phyloP scores from a whole-genome alignment of 179 eudicot genomes.

The Monotropa hypopitys region DNA sequence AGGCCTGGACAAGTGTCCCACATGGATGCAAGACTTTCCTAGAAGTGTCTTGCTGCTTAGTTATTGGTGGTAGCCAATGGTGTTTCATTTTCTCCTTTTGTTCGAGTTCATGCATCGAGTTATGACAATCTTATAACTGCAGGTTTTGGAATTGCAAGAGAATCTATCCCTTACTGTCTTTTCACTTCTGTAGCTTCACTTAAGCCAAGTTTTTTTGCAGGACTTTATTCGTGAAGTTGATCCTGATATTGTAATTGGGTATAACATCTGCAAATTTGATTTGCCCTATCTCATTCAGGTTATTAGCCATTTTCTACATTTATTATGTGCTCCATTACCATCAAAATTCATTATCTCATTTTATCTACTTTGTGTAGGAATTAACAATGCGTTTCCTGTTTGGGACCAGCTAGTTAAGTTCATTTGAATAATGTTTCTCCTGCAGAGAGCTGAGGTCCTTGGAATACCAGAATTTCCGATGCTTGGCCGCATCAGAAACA shows the following conservation, averaged over 20 bases:
- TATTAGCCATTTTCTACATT: not conserved
- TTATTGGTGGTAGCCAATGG: not conserved
- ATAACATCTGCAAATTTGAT: conserved; percentile 98
- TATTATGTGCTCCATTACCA: not conserved
- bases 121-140: not conserved
- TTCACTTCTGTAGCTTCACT: conserved; percentile 6
- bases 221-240: conserved; percentile 86
- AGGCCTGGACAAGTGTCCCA: not conserved
- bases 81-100: not conserved
- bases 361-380: conserved; percentile 3
- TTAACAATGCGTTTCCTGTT: not conserved
- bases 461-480: conserved; percentile 77
- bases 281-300: conserved; percentile 98
- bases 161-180: not conserved
- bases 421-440: conserved; percentile 6
- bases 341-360: not conserved
- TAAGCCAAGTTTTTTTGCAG: conserved; percentile 27
- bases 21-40: not conserved
- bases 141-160: not conserved
- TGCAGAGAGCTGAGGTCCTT: conserved; percentile 76
- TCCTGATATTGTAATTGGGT: conserved; percentile 96
- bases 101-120: not conserved
- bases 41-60: not conserved
- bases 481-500: conserved; percentile 86
- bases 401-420: conserved; percentile 5